A percentile compares a stretch with the other conserved stretches of the same genome.
phyloP scores from a whole-genome alignment of 75 land plant genomes.

The Adiantum capillusveneris region DNA sequence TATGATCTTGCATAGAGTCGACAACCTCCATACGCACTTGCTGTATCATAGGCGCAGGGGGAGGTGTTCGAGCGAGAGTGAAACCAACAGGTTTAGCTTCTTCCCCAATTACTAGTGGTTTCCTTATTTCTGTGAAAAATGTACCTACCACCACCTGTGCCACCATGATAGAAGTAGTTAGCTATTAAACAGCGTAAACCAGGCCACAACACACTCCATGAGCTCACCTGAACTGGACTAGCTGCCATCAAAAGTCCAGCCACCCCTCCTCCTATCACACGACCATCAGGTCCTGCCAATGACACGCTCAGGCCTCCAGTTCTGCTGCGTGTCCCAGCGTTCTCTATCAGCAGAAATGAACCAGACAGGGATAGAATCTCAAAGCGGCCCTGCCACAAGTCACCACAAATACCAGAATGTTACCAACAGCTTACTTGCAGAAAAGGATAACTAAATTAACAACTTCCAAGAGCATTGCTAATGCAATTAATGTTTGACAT shows the following conservation, averaged over 20 bases:
- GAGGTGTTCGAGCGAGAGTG: not conserved
- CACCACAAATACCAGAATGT: too few relatives aligned
- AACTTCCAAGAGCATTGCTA: too few relatives aligned
- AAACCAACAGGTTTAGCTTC: not conserved
- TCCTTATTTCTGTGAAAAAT: constrained; percentile 24
- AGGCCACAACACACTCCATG: too few relatives aligned
- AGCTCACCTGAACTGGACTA: constrained; percentile 67
- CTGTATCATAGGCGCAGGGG: not conserved
- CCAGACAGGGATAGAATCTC: constrained; percentile 82
- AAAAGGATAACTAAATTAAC: too few relatives aligned
- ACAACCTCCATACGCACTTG: not conserved
- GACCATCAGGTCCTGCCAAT: constrained; percentile 71
- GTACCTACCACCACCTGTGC: constrained; percentile 33
- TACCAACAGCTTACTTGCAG: too few relatives aligned
- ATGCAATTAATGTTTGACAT: too few relatives aligned
- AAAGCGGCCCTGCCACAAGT: constrained; percentile 56
- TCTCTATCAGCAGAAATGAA: constrained; percentile 59
- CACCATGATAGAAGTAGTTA: too few relatives aligned
- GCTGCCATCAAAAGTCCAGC: constrained; percentile 74
- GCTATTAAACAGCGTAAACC: too few relatives aligned
- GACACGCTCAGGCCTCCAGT: constrained; percentile 81
- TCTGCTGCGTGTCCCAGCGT: constrained; percentile 59
- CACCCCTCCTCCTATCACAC: constrained; percentile 77
- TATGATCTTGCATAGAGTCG: not conserved
- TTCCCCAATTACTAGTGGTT: constrained; percentile 3